Evolutionary conservation across 345 rosid species (phyloP).

Genomic region (Eucalyptus cloeziana): DNA sequence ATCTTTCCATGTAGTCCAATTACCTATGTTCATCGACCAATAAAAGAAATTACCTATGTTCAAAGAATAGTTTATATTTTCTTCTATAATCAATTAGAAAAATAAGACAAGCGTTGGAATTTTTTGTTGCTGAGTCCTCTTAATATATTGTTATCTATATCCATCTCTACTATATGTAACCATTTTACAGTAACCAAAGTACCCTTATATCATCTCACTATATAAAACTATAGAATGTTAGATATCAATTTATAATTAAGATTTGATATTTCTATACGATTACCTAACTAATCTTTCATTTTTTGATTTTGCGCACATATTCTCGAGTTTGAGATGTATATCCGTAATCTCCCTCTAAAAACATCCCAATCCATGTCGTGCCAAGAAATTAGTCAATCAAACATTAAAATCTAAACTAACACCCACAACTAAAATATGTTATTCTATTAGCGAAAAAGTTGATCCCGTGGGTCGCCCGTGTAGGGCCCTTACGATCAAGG

Average conservation of each 20-base stretch:
- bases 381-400: background rate
- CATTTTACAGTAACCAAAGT: too few species aligned
- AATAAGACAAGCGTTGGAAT: too few species aligned
- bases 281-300: background rate
- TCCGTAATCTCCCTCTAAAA: background rate
- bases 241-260: background rate
- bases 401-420: too few species aligned
- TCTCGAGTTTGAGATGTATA: background rate
- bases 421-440: background rate
- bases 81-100: background rate
- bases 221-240: background rate
- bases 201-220: background rate
- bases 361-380: background rate
- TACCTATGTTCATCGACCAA: background rate
- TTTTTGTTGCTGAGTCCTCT: too few species aligned
- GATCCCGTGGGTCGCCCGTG: too few species aligned
- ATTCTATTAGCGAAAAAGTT: too few species aligned
- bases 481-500: background rate
- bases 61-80: background rate
- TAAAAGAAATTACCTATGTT: background rate
- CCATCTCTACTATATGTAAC: too few species aligned
- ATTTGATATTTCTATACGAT: too few species aligned
- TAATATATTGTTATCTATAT: too few species aligned
- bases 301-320: background rate
- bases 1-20: background rate